Evolutionary conservation across 768 basidiomycete species (phyloP).

Genomic region (Calocybe cyanea): DNA sequence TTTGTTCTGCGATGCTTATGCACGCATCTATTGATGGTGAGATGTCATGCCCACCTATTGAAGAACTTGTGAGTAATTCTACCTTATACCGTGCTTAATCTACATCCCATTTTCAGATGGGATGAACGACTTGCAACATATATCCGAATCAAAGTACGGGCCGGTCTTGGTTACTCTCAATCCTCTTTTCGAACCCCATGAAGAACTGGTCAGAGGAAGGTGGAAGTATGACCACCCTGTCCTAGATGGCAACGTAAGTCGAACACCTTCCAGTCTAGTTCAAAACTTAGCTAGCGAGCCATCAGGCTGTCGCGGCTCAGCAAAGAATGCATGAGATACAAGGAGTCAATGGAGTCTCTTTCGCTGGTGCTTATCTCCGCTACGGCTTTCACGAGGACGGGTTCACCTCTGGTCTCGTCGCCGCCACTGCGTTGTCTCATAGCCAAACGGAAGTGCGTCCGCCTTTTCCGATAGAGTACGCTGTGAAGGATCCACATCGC

Average conservation of each 20-base stretch:
- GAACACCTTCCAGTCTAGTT: background rate
- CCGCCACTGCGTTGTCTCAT: constrained; percentile 20
- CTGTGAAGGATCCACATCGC: constrained; percentile 25
- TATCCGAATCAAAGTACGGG: constrained; percentile 51
- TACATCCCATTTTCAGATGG: constrained; percentile 38
- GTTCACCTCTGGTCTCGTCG: constrained; percentile 47
- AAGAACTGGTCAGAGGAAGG: constrained; percentile 42
- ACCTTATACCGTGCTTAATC: background rate
- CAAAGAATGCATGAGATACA: constrained; percentile 53
- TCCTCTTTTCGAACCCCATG: constrained; percentile 62
- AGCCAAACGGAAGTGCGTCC: constrained; percentile 22
- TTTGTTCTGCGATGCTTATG: too few relatives aligned
- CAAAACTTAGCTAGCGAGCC: background rate
- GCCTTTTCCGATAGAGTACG: constrained; percentile 41
- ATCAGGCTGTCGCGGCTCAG: constrained; percentile 54
- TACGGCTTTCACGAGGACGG: constrained; percentile 86
- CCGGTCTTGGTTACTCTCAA: constrained; percentile 72
- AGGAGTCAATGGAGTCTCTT: constrained; percentile 56
- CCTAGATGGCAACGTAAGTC: constrained; percentile 45
- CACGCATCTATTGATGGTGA: background rate
- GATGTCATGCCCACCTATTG: constrained; percentile 6
- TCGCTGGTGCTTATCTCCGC: constrained; percentile 67
- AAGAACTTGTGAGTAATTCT: constrained; percentile 40
- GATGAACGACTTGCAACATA: constrained; percentile 75
- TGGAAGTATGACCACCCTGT: constrained; percentile 71